These are phyloP conservation scores for Chrysanthemum lavandulifolium DNA, from an alignment of 129 eudicot species.

Conservation along the genomic window DNA sequence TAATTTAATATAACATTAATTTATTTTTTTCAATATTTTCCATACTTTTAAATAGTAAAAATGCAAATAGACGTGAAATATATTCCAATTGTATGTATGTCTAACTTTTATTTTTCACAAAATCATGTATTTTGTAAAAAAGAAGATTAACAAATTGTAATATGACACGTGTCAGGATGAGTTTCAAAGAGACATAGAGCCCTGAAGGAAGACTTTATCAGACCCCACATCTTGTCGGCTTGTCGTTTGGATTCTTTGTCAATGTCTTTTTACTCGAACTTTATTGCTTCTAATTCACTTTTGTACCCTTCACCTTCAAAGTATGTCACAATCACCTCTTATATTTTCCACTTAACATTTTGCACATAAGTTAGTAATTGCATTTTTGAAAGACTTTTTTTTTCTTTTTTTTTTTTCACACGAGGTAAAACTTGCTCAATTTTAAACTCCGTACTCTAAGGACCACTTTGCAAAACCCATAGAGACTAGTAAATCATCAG, in stretches of 20 bases:
- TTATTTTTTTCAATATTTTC: too few species aligned
- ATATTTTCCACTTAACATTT: background rate
- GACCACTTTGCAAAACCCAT: too few species aligned
- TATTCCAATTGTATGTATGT: too few species aligned
- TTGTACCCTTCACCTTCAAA: constrained; percentile 6
- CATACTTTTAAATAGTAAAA: too few species aligned
- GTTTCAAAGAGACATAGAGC: constrained; percentile 38
- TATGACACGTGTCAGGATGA: constrained; percentile 28
- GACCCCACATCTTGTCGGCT: constrained; percentile 80
- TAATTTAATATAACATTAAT: too few species aligned
- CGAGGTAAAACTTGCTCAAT: too few species aligned
- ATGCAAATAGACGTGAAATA: too few species aligned
- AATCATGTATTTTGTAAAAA: background rate
- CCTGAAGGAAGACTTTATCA: constrained; percentile 26
- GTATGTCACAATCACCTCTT: constrained; percentile 14
- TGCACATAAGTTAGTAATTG: too few species aligned
- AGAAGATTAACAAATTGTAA: background rate
- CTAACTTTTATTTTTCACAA: background rate
- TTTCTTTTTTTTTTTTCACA: too few species aligned
- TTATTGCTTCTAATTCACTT: background rate
- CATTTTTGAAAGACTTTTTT: too few species aligned
- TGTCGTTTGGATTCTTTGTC: constrained; percentile 69
- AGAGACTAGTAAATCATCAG: too few species aligned
- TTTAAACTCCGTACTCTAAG: too few species aligned
- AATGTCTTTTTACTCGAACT: constrained; percentile 27